Evolutionary conservation across 2,329 filamentous ascomycete genomes (phyloP), one percentile per base, ranked within the genome.

Genomic region (Penicillium sp.): DNA sequence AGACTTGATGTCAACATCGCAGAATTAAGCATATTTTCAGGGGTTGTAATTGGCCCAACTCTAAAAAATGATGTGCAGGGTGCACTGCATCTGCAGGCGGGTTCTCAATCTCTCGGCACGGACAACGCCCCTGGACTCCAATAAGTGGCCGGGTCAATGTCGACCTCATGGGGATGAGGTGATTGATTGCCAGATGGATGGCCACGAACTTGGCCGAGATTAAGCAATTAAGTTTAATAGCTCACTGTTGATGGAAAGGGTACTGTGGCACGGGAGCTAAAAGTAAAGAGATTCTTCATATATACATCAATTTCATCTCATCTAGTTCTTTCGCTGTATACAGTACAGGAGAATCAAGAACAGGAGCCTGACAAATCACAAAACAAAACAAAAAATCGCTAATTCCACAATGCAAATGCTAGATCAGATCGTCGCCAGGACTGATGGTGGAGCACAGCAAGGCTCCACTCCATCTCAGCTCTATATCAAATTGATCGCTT

Each of bases 371-470:
- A 16, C 7, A 37, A 35, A 36, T 50, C 31, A 35, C 31, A 35
- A 24, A 49, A 5, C 19, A 19, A 40, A 6, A 4, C 5, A 41
- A 31, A 53, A 27, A n/a, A 18, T 39, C 35, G 61, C 61, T 63
- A 63, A 62, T 50, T 51, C 55, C 55, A 60, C 58, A 62, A 62
- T 62, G 60, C 60, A 62, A 62, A 62, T 58, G 55, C 58, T 47
- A 52, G 37, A 49, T 49, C 19, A 24, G 35, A 52, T 52, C 50
- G n/a, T 41, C 50, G 35, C 49, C 18, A n/a, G 46, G 35, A 40
- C 49, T 10, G 19, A 13, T 22, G 27, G 31, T 19, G 35, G 33
- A 22, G n/a, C 13, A 9, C 5, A n/a, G 27, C 6, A n/a, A 31
- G n/a, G 11, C 19, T 19, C 24, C 37, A 31, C 35, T 31, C 43